These are phyloP conservation scores for Lepidium africanum DNA, from an alignment of 345 rosid genomes.

Conservation along the genomic window DNA sequence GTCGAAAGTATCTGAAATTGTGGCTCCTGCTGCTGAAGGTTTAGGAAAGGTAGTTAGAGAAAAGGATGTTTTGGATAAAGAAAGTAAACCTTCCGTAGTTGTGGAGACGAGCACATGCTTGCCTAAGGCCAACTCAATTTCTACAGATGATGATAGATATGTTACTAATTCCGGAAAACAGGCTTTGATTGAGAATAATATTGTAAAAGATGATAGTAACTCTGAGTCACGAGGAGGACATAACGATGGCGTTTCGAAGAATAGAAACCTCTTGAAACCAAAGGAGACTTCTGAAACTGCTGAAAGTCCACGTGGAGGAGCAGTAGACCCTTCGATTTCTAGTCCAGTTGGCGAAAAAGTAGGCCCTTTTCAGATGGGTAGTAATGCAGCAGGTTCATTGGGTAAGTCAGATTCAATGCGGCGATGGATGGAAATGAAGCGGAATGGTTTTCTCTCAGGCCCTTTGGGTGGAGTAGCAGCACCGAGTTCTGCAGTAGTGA, in stretches of 20 bases:
- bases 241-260: conserved; percentile 39
- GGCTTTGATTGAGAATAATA: conserved; percentile 17
- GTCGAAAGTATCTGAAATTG: not conserved
- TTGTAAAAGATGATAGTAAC: conserved; percentile 5
- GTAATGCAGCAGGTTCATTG: conserved; percentile 28
- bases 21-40: conserved; percentile 15
- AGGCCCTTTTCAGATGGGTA: conserved; percentile 10
- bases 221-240: conserved; percentile 25
- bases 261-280: conserved; percentile 26
- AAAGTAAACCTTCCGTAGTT: not conserved
- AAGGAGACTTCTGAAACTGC: conserved; percentile 54
- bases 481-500: conserved; percentile 32
- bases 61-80: conserved; percentile 1
- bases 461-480: conserved; percentile 53
- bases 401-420: conserved; percentile 57
- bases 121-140: not conserved
- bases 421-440: conserved; percentile 91
- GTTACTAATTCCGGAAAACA: conserved; percentile 11
- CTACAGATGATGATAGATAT: not conserved
- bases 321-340: not conserved
- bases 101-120: not conserved
- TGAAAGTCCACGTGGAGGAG: conserved; percentile 36
- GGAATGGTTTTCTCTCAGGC: conserved; percentile 78
- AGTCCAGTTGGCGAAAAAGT: conserved; percentile 2
- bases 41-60: conserved; percentile 5